These are phyloP conservation scores for Nicotiana benthamiana DNA, from an alignment of 257 asterid species.

Conservation along the genomic window DNA sequence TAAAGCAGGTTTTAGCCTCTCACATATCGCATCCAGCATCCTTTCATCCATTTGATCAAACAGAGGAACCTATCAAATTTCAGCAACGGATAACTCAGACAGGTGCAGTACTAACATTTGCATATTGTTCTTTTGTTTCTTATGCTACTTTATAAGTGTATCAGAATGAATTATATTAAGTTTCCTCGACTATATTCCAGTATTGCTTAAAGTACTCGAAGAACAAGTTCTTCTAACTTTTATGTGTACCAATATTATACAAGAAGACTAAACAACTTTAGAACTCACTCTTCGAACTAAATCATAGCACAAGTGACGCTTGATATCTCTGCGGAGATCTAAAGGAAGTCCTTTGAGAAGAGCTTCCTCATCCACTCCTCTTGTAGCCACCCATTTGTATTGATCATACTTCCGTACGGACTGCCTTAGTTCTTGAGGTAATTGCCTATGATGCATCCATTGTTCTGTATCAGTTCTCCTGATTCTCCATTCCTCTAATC, in stretches of 20 bases:
- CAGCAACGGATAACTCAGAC: background rate
- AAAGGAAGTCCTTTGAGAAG: slow-evolving; percentile 77
- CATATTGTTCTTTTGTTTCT: background rate
- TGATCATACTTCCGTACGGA: slow-evolving; percentile 89
- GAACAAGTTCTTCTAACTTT: background rate
- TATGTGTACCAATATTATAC: background rate
- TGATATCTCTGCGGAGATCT: slow-evolving; percentile 90
- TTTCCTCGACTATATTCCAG: background rate
- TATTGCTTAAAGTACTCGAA: background rate
- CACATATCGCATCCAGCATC: slow-evolving; percentile 92
- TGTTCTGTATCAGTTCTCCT: slow-evolving; percentile 84
- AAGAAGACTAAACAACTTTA: background rate
- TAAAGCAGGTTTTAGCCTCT: slow-evolving; percentile 82
- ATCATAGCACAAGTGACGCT: slow-evolving; percentile 93
- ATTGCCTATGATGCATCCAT: slow-evolving; percentile 98
- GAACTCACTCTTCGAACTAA: slow-evolving; percentile 75
- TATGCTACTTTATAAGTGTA: background rate
- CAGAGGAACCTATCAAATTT: slow-evolving; percentile 59
- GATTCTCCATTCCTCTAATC: slow-evolving; percentile 95
- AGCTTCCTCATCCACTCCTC: slow-evolving; percentile 90
- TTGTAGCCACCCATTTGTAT: slow-evolving; percentile 84
- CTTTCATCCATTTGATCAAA: slow-evolving; percentile 92
- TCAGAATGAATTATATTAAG: background rate
- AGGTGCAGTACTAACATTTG: background rate
- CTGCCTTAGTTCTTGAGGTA: slow-evolving; percentile 78